Conservation (phyloP, 257 asterid genomes). For the Solanum rostratum region DNA sequence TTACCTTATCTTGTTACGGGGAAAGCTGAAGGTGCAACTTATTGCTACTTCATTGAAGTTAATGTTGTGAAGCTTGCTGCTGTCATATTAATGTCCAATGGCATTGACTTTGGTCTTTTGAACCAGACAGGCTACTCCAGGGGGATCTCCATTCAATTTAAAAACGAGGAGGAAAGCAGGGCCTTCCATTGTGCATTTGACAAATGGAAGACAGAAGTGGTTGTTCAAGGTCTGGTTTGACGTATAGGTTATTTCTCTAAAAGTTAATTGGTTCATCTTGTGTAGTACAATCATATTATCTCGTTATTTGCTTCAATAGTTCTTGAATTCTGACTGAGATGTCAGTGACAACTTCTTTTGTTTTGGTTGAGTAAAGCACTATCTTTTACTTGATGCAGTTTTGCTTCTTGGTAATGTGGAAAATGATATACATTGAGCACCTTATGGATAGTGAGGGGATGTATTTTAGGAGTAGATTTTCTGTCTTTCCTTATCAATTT, state of each 20-base stretch:
- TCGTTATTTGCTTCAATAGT: neutral
- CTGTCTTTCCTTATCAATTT: neutral
- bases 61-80: slow-evolving; percentile 1
- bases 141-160: slow-evolving; percentile 82
- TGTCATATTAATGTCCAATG: neutral
- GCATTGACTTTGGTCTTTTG: slow-evolving; percentile 21
- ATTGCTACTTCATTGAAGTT: neutral
- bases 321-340: neutral
- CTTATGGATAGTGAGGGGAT: neutral
- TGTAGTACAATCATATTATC: neutral
- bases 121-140: slow-evolving; percentile 81
- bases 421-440: neutral
- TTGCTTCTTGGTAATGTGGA: neutral
- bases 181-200: slow-evolving; percentile 92
- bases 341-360: neutral
- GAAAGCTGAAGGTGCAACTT: neutral
- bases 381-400: neutral
- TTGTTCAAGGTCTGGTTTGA: slow-evolving; percentile 54
- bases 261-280: neutral
- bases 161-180: slow-evolving; percentile 78
- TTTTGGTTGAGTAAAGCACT: neutral
- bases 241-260: neutral
- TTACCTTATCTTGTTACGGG: neutral
- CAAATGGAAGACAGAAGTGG: slow-evolving; percentile 76
- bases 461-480: neutral